These are phyloP conservation scores for Aspergillus haitiensis DNA, from an alignment of 495 filamentous ascomycete species.

Conservation along the genomic window DNA sequence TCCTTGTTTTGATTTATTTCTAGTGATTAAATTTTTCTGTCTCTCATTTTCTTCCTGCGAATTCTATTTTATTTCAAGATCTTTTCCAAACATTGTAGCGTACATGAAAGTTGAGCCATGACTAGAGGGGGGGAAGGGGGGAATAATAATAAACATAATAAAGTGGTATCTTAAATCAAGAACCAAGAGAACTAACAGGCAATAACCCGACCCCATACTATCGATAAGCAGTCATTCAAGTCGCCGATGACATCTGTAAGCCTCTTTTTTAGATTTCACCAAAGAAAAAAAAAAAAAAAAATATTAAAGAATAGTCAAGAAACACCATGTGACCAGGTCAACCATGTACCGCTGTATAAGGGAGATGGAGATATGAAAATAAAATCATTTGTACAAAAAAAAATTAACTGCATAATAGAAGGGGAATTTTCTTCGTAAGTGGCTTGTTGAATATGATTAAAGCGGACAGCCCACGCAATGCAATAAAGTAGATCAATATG, in stretches of 20 bases:
- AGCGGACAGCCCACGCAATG: slow-evolving; percentile 35
- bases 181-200: slow-evolving; percentile 19
- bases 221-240: slow-evolving; percentile 16
- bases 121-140: slow-evolving; percentile 7
- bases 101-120: slow-evolving; percentile 22
- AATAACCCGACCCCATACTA: slow-evolving; percentile 7
- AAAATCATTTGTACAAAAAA: slow-evolving; percentile 42
- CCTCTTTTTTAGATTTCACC: slow-evolving; percentile 16
- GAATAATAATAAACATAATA: slow-evolving; percentile 23
- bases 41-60: not conserved
- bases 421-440: slow-evolving; percentile 5
- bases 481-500: slow-evolving; percentile 19
- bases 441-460: slow-evolving; percentile 21
- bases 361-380: slow-evolving; percentile 25
- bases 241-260: slow-evolving; percentile 17
- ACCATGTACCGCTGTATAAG: slow-evolving; percentile 20
- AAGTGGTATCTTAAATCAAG: slow-evolving; percentile 45
- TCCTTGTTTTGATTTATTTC: not conserved
- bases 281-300: slow-evolving; percentile 20
- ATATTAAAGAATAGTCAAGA: slow-evolving; percentile 14
- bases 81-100: slow-evolving; percentile 20
- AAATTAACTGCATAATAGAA: slow-evolving; percentile 36
- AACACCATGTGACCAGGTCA: slow-evolving; percentile 23
- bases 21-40: not conserved
- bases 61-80: slow-evolving; percentile 9